A percentile compares a stretch with the other conserved stretches of the same genome.
Evolutionary conservation across 2,329 filamentous ascomycete genomes (phyloP).

Genomic region (Coniochaeta sp.): DNA sequence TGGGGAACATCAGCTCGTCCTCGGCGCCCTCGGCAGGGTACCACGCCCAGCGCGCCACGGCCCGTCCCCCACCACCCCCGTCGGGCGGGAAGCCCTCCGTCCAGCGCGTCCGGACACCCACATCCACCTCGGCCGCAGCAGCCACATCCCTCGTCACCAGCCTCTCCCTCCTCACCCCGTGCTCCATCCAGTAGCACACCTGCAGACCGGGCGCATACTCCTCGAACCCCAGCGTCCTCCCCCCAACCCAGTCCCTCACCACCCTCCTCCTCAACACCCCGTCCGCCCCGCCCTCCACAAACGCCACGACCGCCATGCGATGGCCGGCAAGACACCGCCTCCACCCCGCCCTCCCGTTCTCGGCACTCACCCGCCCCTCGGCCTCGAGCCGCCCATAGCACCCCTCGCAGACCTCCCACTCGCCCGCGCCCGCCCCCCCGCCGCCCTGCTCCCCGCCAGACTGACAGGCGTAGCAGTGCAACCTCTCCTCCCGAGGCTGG

Average conservation of each 20-base stretch:
- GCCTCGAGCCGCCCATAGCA: slow-evolving; percentile 68
- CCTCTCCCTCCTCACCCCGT: slow-evolving; percentile 28
- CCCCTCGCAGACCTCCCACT: slow-evolving; percentile 75
- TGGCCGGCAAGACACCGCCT: slow-evolving; percentile 70
- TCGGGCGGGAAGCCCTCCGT: slow-evolving; percentile 57
- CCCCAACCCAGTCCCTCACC: slow-evolving; percentile 69
- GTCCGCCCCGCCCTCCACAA: slow-evolving; percentile 50
- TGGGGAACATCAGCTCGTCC: slow-evolving; percentile 80
- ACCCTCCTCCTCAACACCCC: slow-evolving; percentile 62
- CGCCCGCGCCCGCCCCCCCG: slow-evolving; percentile 43
- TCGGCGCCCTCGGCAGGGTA: slow-evolving; percentile 56
- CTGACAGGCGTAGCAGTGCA: slow-evolving; percentile 69
- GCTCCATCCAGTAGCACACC: slow-evolving; percentile 43
- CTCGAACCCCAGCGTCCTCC: slow-evolving; percentile 58
- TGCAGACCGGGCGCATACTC: slow-evolving; percentile 33
- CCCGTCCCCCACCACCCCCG: slow-evolving; percentile 60
- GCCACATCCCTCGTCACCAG: slow-evolving; percentile 45
- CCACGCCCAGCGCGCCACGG: slow-evolving; percentile 67
- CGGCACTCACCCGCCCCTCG: slow-evolving; percentile 56
- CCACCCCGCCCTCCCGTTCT: slow-evolving; percentile 79
- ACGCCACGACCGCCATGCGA: slow-evolving; percentile 75
- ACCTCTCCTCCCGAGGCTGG: slow-evolving; percentile 58
- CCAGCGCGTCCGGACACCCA: background rate
- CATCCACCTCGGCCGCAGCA: slow-evolving; percentile 16
- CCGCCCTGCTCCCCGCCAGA: too few relatives aligned